Base-by-base conservation (phyloP, 202 grass and related monocot genomes). In the Setaria italica region DNA sequence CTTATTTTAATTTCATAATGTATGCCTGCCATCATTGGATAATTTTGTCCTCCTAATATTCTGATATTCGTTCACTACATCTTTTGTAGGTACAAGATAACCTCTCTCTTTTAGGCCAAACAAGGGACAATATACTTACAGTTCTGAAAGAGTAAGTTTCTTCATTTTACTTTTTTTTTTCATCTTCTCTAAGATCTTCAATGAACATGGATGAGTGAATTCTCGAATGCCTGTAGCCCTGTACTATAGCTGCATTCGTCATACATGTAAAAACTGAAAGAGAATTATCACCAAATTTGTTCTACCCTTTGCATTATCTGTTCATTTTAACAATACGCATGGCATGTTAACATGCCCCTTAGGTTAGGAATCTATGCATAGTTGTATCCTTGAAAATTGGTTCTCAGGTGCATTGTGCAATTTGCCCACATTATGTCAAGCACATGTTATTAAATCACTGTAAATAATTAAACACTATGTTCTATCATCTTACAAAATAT, bases 71-170 rank as follows among this genome's bases (percentile, higher is more conserved):
- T 56, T 46, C 4, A 57, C 48, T 85, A 6, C 48, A 78, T 69
- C 73, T 74, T 81, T 65, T 70, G 80, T 76, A 91, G 91, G 79
- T 96, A 68, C 91, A 97, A 59, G 94, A 97, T 43, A 97, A 97
- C 78, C 72, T 97, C 53, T 70, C 83, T 75, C 80, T 97, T 79
- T 81, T 97, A 78, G 88, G 89, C 56, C 84, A 94, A 82, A 94
- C 91, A 56, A 84, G 91, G 86, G 94, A 97, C 76, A 97, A 94
- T 87, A 90, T 97, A 80, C 62, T 80, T 55, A 63, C 89, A 60
- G 79, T 97, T 56, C 57, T 97, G 62, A 93, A 93, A 87, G 91
- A 92, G 94, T 97, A 94, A 83, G 87, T 58, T 80, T 45, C 55
- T 21, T 3, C n/a, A 79, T 49, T 74, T 41, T 41, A 6, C 39